phyloP scores from a whole-genome alignment of 2,329 filamentous ascomycete species.

The Scedosporium boydii region DNA sequence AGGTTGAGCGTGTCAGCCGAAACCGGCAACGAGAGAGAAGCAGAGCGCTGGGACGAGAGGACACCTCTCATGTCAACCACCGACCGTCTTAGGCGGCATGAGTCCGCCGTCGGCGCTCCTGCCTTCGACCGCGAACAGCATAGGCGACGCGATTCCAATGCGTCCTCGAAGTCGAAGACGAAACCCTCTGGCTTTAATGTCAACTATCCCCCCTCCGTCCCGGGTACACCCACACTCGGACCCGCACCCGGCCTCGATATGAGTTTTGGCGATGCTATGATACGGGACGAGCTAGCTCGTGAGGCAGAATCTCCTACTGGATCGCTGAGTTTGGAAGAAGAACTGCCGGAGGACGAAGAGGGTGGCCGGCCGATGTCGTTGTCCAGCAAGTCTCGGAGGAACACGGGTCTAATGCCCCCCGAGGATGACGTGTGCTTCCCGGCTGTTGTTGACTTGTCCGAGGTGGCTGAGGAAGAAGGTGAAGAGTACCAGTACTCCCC shows the following conservation, averaged over 20 bases:
- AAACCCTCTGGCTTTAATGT: conserved; percentile 38
- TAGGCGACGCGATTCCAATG: conserved; percentile 33
- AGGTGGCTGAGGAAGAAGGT: conserved; percentile 69
- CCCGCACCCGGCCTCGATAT: conserved; percentile 39
- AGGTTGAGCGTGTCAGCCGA: conserved; percentile 20
- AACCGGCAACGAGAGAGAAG: conserved; percentile 37
- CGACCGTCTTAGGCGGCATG: conserved; percentile 19
- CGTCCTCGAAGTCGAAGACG: conserved; percentile 42
- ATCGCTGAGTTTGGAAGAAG: conserved; percentile 19
- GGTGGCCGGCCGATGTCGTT: background rate
- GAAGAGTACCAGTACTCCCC: conserved; percentile 6
- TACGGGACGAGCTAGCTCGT: conserved; percentile 47
- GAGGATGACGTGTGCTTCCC: conserved; percentile 93
- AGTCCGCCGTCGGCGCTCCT: conserved; percentile 3
- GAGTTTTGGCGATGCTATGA: conserved; percentile 60
- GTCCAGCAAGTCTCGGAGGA: conserved; percentile 11
- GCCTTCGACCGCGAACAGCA: background rate
- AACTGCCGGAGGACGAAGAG: conserved; percentile 18
- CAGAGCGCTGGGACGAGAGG: conserved; percentile 37
- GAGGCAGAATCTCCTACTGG: conserved; percentile 18
- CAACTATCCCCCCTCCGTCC: conserved; percentile 61
- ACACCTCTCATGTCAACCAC: conserved; percentile 44
- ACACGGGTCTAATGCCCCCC: conserved; percentile 40
- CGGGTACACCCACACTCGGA: conserved; percentile 48
- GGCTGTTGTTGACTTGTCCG: conserved; percentile 54